Evolutionary conservation across 208 protist genomes (phyloP).

Genomic region (Leishmania turanica): DNA sequence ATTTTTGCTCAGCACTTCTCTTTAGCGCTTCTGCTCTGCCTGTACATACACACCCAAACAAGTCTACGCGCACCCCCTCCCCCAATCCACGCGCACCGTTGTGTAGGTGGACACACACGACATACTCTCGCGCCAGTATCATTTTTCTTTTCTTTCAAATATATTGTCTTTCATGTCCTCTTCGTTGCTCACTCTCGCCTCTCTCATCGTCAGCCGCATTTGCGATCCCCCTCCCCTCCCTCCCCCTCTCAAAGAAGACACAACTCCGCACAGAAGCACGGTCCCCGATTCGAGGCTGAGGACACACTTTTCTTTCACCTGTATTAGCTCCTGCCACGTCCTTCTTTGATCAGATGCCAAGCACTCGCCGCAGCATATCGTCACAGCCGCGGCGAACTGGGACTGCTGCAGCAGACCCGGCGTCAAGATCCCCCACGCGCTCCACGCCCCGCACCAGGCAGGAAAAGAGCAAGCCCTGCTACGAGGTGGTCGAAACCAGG

Average conservation of each 20-base stretch:
- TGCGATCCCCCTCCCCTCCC: neutral
- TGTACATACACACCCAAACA: neutral
- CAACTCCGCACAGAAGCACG: neutral
- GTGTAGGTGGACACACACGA: neutral
- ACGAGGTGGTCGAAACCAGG: conserved; percentile 15
- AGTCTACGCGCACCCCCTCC: too few species aligned
- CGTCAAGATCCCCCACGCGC: neutral
- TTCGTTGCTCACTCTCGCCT: neutral
- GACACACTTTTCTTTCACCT: neutral
- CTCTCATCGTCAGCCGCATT: neutral
- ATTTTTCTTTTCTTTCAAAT: too few species aligned
- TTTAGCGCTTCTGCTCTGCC: neutral
- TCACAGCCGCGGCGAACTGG: neutral
- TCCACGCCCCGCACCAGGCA: neutral
- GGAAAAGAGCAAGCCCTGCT: conserved; percentile 10
- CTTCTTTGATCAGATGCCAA: neutral
- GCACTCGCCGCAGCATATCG: neutral
- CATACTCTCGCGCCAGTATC: neutral
- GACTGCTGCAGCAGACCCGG: neutral
- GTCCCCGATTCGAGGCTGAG: neutral
- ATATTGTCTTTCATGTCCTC: neutral
- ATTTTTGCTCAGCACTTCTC: neutral
- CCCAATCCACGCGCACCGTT: neutral
- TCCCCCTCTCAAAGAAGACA: neutral
- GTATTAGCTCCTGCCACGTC: neutral